Percentiles rank a stretch among this genome's conserved stretches.
Evolutionary conservation across 176 grass and related monocot species (phyloP).

Genomic region (Carex scoparia): DNA sequence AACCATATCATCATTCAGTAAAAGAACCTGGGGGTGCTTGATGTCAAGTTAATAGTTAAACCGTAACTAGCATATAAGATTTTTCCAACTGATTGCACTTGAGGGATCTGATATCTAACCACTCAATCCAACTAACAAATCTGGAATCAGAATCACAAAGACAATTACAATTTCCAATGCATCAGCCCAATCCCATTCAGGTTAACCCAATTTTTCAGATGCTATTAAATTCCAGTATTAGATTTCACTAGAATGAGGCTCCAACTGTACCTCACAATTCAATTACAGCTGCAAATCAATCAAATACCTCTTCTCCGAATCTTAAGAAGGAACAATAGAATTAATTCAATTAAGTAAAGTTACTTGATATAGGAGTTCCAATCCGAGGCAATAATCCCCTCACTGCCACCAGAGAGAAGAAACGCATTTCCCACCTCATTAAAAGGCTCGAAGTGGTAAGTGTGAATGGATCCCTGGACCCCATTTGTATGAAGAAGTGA

Average conservation of each 20-base stretch:
- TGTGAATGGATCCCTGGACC: conserved; percentile 82
- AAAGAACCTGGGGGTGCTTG: background rate
- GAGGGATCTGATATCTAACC: background rate
- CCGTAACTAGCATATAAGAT: background rate
- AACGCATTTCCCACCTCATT: conserved; percentile 95
- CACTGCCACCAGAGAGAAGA: conserved; percentile 97
- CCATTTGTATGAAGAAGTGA: background rate
- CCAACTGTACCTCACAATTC: background rate
- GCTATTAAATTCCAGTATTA: background rate
- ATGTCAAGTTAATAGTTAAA: background rate
- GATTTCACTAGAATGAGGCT: background rate
- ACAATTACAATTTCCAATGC: background rate
- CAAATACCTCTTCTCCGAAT: background rate
- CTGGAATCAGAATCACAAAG: background rate
- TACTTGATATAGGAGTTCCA: conserved; percentile 41
- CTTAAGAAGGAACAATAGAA: background rate
- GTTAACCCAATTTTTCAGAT: background rate
- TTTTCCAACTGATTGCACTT: background rate
- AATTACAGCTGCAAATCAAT: background rate
- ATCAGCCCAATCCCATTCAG: background rate
- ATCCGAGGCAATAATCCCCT: conserved; percentile 66
- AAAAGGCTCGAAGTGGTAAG: conserved; percentile 80
- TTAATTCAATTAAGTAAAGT: background rate
- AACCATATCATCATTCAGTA: background rate
- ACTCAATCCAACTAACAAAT: background rate